Evolutionary conservation across 2,329 filamentous ascomycete species (phyloP), one percentile per base, ranked within the genome.

Genomic region (Fonsecaea nubica): DNA sequence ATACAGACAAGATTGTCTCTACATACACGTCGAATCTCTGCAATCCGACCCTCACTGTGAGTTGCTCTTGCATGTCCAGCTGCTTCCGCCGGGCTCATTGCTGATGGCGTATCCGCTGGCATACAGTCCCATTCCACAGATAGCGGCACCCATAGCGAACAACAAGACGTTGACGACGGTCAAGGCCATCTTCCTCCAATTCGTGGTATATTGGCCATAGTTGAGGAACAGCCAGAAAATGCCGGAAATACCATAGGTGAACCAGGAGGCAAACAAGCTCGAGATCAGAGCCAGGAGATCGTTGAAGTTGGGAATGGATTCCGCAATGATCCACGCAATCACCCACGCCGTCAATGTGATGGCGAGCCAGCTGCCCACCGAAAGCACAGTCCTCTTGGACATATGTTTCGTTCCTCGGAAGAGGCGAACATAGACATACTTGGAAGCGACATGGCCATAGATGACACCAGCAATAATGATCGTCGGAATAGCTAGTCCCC

Each of bases 401-500:
- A 86, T 79, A 71, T 85, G 84, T 72, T 86, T 82, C 7, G 85
- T 88, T 66, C 85, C 84, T 21, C 82, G 79, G 79, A 90, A 90
- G 7, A 89, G 75, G 35, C 89, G 85, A 3, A 86, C 78, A 73
- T 90, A 92, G 65, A 90, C 80, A 72, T 89, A 89, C 73, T 90
- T 90, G 62, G 82, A 83, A 1, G 87, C 87, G 1, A 91, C 86
- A 66, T 89, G 86, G 12, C 85, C 88, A 74, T 90, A 89, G 69
- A 92, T 89, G 6, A 91, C 88, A 61, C 89, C 90, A 0, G 89
- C 87, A 58, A 92, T 86, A 56, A 92, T 80, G 65, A 92, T 91
- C 1, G 90, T 91, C 13, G 89, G 89, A 2, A 89, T 81, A 0
- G 89, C 89, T 66, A 92, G 80, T 30, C 87, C 89, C 77, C 87